Base-by-base conservation (phyloP, 1,284 basidiomycete genomes). In the Ustilago nuda region DNA sequence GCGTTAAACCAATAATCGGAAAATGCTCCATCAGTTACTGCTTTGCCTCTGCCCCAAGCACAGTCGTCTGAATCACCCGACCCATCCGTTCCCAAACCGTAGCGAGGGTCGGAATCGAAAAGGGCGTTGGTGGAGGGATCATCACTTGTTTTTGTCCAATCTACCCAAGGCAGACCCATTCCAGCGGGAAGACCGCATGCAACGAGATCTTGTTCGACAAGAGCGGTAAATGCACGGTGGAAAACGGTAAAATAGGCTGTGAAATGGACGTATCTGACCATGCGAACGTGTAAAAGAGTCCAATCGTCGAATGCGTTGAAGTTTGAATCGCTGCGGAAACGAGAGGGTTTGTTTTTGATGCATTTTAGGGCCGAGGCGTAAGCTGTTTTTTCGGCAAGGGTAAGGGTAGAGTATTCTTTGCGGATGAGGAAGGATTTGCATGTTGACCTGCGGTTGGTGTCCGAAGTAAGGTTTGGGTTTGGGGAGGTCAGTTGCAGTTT, bases 181-280 rank as follows among this genome's bases (percentile, higher is more conserved):
- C 74, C 74, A 0, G 48, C 27, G 1, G n/a, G n/a, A 23, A 68
- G 65, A 0, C 74, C 74, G 39, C 74, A 76, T 0, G 61, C 46
- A 56, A 66, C 51, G 8, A 76, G 41, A 52, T 76, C 74, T 1
- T 59, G 65, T 33, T 76, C 59, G 13, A 72, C 57, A 27, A 72
- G n/a, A 0, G 57, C 66, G 15, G 37, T 27, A 13, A 72, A 65
- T 0, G 61, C 74, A 3, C 74, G 66, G 12, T 76, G 74, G 54
- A 72, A 76, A 3, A 54, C 52, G 1, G 55, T 35, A 32, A 76
- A 76, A 19, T 64, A 76, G 11, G 73, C 73, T 0, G 68, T 76
- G 39, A 71, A 76, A 36, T 76, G 73, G 5, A 76, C 73, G 48
- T 76, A 76, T 23, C 59, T 51, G 12, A 76, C 50, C 73, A 76